Evolutionary conservation across 495 filamentous ascomycete species (phyloP), one percentile per base, ranked within the genome.

Genomic region (Xylaria bambusicola): DNA sequence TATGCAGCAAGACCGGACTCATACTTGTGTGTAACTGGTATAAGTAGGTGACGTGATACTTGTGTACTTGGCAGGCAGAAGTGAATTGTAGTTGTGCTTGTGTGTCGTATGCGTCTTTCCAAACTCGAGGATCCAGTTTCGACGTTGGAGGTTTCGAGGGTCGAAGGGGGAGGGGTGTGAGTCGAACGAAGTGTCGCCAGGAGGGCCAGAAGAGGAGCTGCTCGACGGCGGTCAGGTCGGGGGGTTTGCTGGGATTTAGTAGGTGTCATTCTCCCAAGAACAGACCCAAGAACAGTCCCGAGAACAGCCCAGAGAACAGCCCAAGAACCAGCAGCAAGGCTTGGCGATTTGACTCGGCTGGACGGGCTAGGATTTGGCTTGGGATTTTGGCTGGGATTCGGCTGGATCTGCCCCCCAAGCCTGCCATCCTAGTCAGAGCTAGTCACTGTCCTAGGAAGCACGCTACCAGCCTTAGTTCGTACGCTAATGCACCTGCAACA

Each of bases 401-500:
- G 29, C 53, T 8, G 31, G 36, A 29, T 38, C n/a, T 47, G 38
- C 10, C 53, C 42, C 29, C 53, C 9, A 56, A 48, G 13, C 53
- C 42, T 56, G 53, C 53, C 36, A 21, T 56, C 27, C 53, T 56
- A 2, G 42, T 18, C 40, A 21, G 13, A 3, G 13, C 41, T 41
- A 15, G 41, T 45, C 20, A 20, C 8, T 40, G 21, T 24, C 29
- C 35, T 51, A 15, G 50, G 17, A 33, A 18, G 35, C 29, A 36
- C 52, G 52, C 52, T 33, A 38, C 44, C 21, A 17, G 7, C 42
- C 15, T 47, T 45, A 45, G 20, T 27, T n/a, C 21, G 8, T 24
- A 36, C 55, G 55, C 55, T 58, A 58, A 49, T 50, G 55, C 55
- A 31, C 31, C 49, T 58, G 42, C 35, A 48, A 49, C 29, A 33